Conservation (phyloP, 2,329 filamentous ascomycete genomes). For the Parastagonospora avenae region DNA sequence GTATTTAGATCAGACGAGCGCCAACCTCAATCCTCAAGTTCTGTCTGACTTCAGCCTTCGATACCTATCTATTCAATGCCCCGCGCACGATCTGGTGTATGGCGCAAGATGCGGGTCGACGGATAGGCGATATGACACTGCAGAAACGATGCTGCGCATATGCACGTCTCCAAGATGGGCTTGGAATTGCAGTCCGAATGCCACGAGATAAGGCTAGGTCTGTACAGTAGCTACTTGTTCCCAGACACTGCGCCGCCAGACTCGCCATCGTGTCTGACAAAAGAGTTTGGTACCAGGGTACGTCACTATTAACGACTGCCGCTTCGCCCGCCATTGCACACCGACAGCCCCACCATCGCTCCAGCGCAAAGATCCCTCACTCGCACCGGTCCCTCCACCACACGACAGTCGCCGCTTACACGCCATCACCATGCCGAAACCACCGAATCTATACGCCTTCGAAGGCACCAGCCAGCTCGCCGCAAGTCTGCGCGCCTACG, state of each 20-base stretch:
- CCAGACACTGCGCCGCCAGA: background rate
- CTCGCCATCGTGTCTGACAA: conserved; percentile 1
- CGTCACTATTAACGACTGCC: conserved; percentile 21
- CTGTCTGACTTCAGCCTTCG: background rate
- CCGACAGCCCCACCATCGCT: conserved; percentile 19
- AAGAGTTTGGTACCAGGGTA: conserved; percentile 3
- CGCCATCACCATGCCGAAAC: conserved; percentile 44
- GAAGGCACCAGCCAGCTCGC: conserved; percentile 72
- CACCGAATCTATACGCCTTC: conserved; percentile 78
- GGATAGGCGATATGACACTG: conserved; percentile 7
- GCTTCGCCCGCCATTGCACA: conserved; percentile 11
- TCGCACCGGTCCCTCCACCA: background rate
- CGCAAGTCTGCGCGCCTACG: conserved; percentile 76
- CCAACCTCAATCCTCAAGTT: background rate
- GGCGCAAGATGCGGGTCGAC: conserved; percentile 12
- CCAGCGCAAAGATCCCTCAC: conserved; percentile 8
- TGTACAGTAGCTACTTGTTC: background rate
- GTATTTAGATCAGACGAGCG: background rate
- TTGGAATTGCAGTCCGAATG: conserved; percentile 8
- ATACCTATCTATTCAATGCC: background rate
- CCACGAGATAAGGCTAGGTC: conserved; percentile 6
- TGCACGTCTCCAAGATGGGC: conserved; percentile 9
- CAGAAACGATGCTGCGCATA: conserved; percentile 12
- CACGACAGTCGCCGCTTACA: conserved; percentile 4
- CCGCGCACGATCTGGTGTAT: background rate